phyloP scores from a whole-genome alignment of 495 filamentous ascomycete genomes.

The Penicillium paxilli region DNA sequence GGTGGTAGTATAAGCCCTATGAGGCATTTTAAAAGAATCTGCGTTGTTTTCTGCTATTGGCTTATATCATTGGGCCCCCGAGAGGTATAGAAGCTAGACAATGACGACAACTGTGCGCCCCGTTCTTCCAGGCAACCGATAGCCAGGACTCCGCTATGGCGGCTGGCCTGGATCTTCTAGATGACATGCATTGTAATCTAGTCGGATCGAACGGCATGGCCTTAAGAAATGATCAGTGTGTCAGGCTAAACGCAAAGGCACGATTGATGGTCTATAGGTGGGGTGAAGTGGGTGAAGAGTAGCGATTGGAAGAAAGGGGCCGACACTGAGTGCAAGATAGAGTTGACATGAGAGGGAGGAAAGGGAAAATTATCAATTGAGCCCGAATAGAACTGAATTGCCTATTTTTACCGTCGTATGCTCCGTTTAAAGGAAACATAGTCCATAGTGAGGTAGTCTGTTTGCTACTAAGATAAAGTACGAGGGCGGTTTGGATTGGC shows the following conservation, averaged over 20 bases:
- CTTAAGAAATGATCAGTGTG: not conserved
- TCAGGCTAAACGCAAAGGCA: not conserved
- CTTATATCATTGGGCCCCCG: not conserved
- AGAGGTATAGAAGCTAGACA: not conserved
- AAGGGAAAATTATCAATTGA: no score
- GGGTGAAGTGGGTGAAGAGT: not conserved
- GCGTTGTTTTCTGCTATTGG: not conserved
- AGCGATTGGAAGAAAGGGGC: not conserved
- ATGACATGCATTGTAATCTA: constrained; percentile 6
- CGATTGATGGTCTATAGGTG: no score
- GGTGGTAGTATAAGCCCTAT: no score
- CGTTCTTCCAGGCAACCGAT: not conserved
- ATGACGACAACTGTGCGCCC: constrained; percentile 6
- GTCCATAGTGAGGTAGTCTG: no score
- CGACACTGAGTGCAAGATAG: no score
- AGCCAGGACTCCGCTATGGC: not conserved
- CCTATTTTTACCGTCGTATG: no score
- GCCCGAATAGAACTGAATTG: no score
- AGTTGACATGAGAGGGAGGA: no score
- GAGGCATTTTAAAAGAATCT: not conserved
- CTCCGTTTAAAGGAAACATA: no score
- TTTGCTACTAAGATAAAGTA: no score
- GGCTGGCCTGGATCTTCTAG: no score
- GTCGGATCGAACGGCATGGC: constrained; percentile 8
- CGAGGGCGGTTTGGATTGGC: not conserved